Conservation (phyloP, 2,329 filamentous ascomycete species). For the Cladosporium colombiae region DNA sequence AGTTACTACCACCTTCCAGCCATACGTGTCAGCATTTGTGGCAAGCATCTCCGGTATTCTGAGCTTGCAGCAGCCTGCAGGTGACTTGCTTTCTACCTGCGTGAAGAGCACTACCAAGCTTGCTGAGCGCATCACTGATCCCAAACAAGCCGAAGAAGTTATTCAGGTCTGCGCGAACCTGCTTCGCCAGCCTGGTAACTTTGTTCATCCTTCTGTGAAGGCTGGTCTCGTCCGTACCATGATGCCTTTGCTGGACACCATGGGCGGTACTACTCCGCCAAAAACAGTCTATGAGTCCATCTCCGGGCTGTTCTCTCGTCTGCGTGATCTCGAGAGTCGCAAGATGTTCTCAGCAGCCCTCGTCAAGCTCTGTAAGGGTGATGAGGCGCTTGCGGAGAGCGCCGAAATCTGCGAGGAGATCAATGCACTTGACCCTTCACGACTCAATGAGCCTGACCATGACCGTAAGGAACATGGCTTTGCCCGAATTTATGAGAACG, state of each 20-base stretch:
- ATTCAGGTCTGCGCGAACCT: constrained; percentile 79
- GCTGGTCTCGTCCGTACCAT: constrained; percentile 76
- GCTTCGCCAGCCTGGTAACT: constrained; percentile 78
- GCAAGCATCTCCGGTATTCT: constrained; percentile 52
- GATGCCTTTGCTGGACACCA: constrained; percentile 62
- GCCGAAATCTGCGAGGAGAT: constrained; percentile 73
- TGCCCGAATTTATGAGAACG: constrained; percentile 65
- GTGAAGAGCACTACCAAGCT: constrained; percentile 78
- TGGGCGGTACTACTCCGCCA: constrained; percentile 19
- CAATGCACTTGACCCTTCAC: constrained; percentile 73
- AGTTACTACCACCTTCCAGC: constrained; percentile 61
- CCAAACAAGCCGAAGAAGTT: constrained; percentile 72
- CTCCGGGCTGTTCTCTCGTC: constrained; percentile 83
- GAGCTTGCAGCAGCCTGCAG: constrained; percentile 60
- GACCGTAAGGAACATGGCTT: constrained; percentile 79
- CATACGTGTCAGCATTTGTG: constrained; percentile 69
- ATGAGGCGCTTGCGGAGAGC: constrained; percentile 61
- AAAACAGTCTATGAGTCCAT: constrained; percentile 71
- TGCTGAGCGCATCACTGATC: constrained; percentile 67
- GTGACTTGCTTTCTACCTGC: constrained; percentile 74
- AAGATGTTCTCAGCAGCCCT: constrained; percentile 73
- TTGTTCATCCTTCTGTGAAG: constrained; percentile 82
- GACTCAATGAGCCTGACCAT: constrained; percentile 85
- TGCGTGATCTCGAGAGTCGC: constrained; percentile 78
- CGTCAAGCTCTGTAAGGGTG: constrained; percentile 66